Base-by-base conservation (phyloP, 208 protist genomes). In the Herpetomonas tarakana region DNA sequence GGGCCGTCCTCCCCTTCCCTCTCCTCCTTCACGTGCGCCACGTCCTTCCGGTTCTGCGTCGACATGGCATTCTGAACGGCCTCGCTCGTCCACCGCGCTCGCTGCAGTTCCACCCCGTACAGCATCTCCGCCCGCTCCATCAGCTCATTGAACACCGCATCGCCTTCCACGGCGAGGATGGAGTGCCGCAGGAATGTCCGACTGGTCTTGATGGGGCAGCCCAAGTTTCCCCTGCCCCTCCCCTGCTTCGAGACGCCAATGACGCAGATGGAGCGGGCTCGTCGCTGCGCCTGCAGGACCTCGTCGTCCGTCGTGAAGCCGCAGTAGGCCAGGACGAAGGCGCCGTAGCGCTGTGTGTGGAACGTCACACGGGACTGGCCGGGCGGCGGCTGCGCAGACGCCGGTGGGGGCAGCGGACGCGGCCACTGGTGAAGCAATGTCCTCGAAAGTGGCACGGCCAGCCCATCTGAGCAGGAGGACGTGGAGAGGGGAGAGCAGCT, bases 141-240 rank as follows among this genome's bases (percentile, higher is more conserved):
- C 44, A 94, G 54, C 49, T 76, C 71, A 28, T 60, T 58, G 68
- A 94, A 94, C n/a, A 84, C 66, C 0, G 74, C 81, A 44, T 94
- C 87, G 14, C 87, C 87, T 50, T 94, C 87, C n/a, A 94, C 84
- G 22, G 87, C 81, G 11, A 94, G 58, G 22, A 91, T 81, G 25
- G 83, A 82, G 61, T 94, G 87, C 9, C 83, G 81, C 28, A 81
- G 56, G 64, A 91, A 86, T 14, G 55, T 30, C 2, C 77, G 68
- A 25, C 64, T 64, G 22, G 74, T 66, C 11, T 64, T 63, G 55
- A 90, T 74, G 2, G 64, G 41, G 6, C 69, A 53, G 30, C 50
- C 64, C 19, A 50, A 24, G 47, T 66, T 35, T 35, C 18, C 52
- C 50, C 29, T 76, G 57, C 31, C 29, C 25, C n/a, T 52, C 11